Conservation (phyloP, 2,329 filamentous ascomycete species). For the Colletotrichum plurivorum region DNA sequence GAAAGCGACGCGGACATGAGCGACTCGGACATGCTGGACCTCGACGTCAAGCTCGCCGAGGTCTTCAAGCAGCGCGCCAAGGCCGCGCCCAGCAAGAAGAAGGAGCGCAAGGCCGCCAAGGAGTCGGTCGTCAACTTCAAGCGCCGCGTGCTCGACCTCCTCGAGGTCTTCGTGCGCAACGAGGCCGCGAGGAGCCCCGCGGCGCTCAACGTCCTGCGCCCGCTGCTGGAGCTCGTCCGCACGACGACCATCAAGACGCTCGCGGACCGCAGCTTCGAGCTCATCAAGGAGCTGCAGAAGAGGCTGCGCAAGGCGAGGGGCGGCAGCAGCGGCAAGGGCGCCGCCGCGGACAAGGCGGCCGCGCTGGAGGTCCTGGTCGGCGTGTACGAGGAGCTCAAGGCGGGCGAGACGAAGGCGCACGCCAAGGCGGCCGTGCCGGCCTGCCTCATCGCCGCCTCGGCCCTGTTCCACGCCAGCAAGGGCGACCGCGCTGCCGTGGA, state of each 20-base stretch:
- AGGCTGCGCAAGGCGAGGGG: conserved; percentile 70
- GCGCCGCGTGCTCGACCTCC: conserved; percentile 88
- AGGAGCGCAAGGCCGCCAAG: conserved; percentile 88
- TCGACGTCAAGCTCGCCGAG: conserved; percentile 86
- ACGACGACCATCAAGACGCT: conserved; percentile 84
- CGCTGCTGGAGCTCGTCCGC: conserved; percentile 82
- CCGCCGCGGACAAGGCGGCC: conserved; percentile 55
- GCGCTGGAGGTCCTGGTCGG: conserved; percentile 72
- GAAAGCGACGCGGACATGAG: conserved; percentile 87
- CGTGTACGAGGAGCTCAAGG: conserved; percentile 78
- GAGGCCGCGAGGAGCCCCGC: conserved; percentile 79
- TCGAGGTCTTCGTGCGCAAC: conserved; percentile 87
- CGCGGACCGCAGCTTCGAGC: conserved; percentile 78
- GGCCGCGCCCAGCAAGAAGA: conserved; percentile 76
- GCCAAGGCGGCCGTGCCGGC: conserved; percentile 81
- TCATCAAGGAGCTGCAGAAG: conserved; percentile 81
- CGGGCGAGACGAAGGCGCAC: conserved; percentile 77
- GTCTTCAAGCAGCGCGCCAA: conserved; percentile 87
- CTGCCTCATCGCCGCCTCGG: conserved; percentile 76
- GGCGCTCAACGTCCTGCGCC: conserved; percentile 79
- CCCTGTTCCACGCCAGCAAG: conserved; percentile 70
- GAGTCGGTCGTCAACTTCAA: conserved; percentile 96
- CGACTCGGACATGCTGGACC: conserved; percentile 93
- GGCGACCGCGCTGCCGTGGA: conserved; percentile 68
- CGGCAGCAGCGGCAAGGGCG: conserved; percentile 48